Percentiles rank a stretch among this genome's conserved stretches.
Conservation (phyloP, 306 rosid genomes). For the Pachyrhizus erosus region DNA sequence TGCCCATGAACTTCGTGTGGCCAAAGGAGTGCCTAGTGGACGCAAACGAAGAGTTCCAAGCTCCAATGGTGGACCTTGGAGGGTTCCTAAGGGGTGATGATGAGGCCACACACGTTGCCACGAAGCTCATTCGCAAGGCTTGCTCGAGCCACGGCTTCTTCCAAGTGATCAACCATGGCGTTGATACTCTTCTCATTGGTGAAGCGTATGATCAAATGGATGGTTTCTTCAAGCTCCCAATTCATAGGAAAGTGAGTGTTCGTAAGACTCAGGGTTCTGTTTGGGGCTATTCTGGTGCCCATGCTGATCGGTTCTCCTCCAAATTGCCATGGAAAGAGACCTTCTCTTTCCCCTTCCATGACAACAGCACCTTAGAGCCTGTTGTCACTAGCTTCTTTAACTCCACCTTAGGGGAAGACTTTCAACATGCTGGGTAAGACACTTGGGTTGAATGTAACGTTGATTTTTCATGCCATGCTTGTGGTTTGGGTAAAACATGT, state of each 20-base stretch:
- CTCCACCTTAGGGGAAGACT: slow-evolving; percentile 56
- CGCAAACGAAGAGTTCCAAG: slow-evolving; percentile 55
- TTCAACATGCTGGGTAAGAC: slow-evolving; percentile 66
- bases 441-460: neutral
- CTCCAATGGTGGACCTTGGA: slow-evolving; percentile 62
- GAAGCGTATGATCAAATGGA: slow-evolving; percentile 54
- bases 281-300: slow-evolving; percentile 76
- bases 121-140: slow-evolving; percentile 52
- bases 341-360: slow-evolving; percentile 61
- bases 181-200: slow-evolving; percentile 46
- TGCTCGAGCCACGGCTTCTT: slow-evolving; percentile 78
- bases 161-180: slow-evolving; percentile 77
- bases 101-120: slow-evolving; percentile 47
- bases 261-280: slow-evolving; percentile 40
- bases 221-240: slow-evolving; percentile 64
- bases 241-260: slow-evolving; percentile 42
- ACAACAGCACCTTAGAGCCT: slow-evolving; percentile 15
- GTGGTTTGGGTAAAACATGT: too few species aligned
- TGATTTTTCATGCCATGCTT: too few species aligned
- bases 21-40: slow-evolving; percentile 54
- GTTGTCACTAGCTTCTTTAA: slow-evolving; percentile 57
- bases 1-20: slow-evolving; percentile 69
- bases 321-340: slow-evolving; percentile 90
- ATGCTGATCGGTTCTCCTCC: slow-evolving; percentile 70
- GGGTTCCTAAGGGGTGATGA: slow-evolving; percentile 62